These are phyloP conservation scores for Calycina herbarum DNA, from an alignment of 2,329 filamentous ascomycete species.

Conservation along the genomic window DNA sequence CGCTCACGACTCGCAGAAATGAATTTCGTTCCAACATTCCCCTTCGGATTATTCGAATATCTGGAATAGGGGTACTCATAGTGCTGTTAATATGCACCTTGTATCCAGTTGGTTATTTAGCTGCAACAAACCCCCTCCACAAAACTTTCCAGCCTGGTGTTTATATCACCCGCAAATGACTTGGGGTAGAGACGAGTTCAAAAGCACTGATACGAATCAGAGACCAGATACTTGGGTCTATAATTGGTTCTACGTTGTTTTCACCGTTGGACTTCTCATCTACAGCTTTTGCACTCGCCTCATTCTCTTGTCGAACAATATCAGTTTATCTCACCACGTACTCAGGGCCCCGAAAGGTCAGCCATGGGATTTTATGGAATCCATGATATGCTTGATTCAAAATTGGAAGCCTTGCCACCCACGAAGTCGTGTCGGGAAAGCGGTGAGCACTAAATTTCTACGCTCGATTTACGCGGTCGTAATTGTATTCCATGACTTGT, in stretches of 20 bases:
- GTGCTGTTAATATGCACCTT: conserved; percentile 8
- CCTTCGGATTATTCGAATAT: conserved; percentile 4
- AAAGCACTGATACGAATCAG: background rate
- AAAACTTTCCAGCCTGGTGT: conserved; percentile 13
- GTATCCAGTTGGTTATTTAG: conserved; percentile 9
- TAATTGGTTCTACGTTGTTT: background rate
- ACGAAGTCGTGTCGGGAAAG: background rate
- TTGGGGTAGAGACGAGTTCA: background rate
- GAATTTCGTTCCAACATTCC: background rate
- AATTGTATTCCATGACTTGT: conserved; percentile 1
- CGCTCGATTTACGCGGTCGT: conserved; percentile 2
- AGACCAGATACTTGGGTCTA: background rate
- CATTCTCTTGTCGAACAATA: background rate
- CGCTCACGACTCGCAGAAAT: conserved; percentile 13
- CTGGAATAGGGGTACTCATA: conserved; percentile 2
- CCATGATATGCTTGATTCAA: background rate
- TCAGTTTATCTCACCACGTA: background rate
- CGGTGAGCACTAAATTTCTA: background rate
- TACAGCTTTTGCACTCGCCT: background rate
- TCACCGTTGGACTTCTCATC: background rate
- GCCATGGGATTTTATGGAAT: background rate
- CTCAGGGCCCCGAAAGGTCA: background rate
- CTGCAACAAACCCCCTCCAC: background rate
- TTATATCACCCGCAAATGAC: conserved; percentile 9
- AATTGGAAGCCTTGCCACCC: background rate